These are phyloP conservation scores for Fraxinus baroniana DNA, from an alignment of 305 asterid species.

Conservation along the genomic window DNA sequence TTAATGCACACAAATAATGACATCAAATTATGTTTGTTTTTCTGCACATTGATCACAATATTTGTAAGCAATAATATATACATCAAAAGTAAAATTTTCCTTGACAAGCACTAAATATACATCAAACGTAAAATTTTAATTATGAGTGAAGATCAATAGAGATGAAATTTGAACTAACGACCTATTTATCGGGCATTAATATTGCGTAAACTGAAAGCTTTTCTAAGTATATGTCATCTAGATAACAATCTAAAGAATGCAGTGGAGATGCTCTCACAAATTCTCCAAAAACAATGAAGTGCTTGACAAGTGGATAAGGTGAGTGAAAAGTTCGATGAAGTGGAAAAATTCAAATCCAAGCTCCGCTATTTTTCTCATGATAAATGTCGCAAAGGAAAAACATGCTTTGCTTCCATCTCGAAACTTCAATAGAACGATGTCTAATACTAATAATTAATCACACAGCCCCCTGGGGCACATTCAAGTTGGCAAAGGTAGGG, in stretches of 20 bases:
- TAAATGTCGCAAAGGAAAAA: background rate
- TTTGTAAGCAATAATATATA: background rate
- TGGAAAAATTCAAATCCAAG: slow-evolving; percentile 52
- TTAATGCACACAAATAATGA: no score
- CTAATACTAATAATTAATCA: slow-evolving; percentile 13
- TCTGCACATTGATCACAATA: background rate
- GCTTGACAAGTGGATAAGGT: background rate
- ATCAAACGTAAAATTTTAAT: background rate
- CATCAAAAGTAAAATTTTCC: no score
- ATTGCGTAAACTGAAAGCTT: background rate
- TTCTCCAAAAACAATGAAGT: background rate
- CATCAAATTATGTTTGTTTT: background rate
- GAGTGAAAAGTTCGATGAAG: background rate
- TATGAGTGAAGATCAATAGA: background rate
- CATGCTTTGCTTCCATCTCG: slow-evolving; percentile 16
- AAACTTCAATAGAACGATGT: slow-evolving; percentile 24
- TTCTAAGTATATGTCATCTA: background rate
- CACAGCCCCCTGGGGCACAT: no score
- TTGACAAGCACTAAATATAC: no score
- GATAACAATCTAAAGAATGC: background rate
- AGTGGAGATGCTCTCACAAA: no score
- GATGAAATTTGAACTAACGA: background rate
- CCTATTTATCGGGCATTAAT: background rate
- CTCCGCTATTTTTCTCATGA: slow-evolving; percentile 77
- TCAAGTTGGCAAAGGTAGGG: no score